phyloP scores from a whole-genome alignment of 2,329 filamentous ascomycete species.

The Volutella citrinella region DNA sequence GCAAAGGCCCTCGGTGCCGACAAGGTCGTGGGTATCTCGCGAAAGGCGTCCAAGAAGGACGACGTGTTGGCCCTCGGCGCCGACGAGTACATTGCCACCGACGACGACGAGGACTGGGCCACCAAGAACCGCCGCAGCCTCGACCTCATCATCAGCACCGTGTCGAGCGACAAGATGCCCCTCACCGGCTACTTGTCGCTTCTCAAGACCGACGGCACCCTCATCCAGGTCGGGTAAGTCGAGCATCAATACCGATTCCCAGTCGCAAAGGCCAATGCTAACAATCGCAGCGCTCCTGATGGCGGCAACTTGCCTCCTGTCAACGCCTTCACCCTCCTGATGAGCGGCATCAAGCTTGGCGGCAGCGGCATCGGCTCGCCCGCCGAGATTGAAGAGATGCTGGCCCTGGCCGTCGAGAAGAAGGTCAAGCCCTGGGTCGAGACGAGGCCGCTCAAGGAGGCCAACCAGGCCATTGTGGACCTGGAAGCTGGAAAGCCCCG shows the following conservation, averaged over 20 bases:
- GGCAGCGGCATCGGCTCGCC: conserved; percentile 49
- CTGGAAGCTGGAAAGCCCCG: conserved; percentile 51
- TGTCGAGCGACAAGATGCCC: too few species aligned
- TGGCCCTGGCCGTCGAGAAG: conserved; percentile 55
- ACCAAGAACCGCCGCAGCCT: too few species aligned
- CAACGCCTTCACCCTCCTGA: conserved; percentile 21
- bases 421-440: conserved; percentile 56
- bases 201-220: too few species aligned
- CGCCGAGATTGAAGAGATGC: conserved; percentile 56
- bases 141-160: too few species aligned
- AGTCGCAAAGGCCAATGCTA: conserved; percentile 42
- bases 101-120: too few species aligned
- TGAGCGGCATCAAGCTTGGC: conserved; percentile 36
- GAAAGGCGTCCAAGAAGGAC: too few species aligned
- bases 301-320: conserved; percentile 21
- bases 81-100: too few species aligned
- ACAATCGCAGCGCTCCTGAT: conserved; percentile 27
- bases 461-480: conserved; percentile 52
- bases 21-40: too few species aligned
- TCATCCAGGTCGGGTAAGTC: too few species aligned
- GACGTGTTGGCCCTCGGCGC: too few species aligned
- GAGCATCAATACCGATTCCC: conserved; percentile 11
- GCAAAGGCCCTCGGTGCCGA: too few species aligned
- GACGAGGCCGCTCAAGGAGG: conserved; percentile 50
- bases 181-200: too few species aligned